Evolutionary conservation across 257 asterid genomes (phyloP), one percentile per base, ranked within the genome.

Genomic region (Henckelia pumila): DNA sequence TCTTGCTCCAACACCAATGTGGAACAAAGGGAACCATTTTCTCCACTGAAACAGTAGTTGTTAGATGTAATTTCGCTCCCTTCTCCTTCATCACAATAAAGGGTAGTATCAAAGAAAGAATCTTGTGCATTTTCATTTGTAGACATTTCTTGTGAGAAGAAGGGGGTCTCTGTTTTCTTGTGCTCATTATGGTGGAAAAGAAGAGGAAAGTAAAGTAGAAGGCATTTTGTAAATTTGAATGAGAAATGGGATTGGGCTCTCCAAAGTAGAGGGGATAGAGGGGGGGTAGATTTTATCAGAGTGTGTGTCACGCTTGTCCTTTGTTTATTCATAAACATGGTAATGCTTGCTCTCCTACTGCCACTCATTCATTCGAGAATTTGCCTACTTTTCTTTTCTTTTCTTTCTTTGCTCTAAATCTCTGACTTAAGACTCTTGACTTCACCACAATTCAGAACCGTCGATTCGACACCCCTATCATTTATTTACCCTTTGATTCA

Each of bases 271-370:
- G 68, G 60, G 60, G 78, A 53, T 24, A 73, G 67, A 77, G 78
- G 68, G 35, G 78, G 68, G 35, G 63, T 79, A 66, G 82, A 71
- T 78, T 78, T 80, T 71, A 75, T 71, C 84, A 78, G 76, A 73
- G 80, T 67, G 75, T 76, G 61, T 71, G 58, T 75, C 92, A 85
- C 83, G 89, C 89, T 82, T 84, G 81, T 75, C 85, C 74, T 76
- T 81, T 80, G 71, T 71, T 79, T 76, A 79, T 73, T 65, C 61
- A 60, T 57, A 29, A 13, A 63, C 64, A 52, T 22, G 61, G 63
- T 25, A 58, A 30, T 50, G 60, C 20, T 20, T 57, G 52, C 11
- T 40, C 50, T 13, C 17, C 17, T 40, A 11, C n/a, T 40, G 1
- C 50, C 17, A 13, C 50, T 40, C 50, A 13, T 40, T 40, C 50